Conservation (phyloP, 371 early-diverging fungal species). For the Rhizomucor miehei region DNA sequence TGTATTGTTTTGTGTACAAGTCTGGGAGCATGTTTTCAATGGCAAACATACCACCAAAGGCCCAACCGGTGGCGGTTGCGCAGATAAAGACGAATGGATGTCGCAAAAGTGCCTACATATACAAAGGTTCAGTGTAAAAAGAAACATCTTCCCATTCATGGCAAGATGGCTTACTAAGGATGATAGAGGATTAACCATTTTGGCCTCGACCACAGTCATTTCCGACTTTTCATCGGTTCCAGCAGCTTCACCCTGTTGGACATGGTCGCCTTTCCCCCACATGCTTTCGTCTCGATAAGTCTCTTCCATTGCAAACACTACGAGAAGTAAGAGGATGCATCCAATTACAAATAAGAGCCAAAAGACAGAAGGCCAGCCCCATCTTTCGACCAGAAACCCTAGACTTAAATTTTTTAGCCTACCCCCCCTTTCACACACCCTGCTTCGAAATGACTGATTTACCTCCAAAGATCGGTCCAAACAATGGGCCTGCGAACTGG, state of each 20-base stretch:
- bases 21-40: conserved; percentile 47
- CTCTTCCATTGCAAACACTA: conserved; percentile 65
- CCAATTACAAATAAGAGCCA: conserved; percentile 27
- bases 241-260: neutral
- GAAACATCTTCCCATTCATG: neutral
- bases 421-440: too few species aligned
- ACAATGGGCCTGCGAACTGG: conserved; percentile 41
- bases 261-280: conserved; percentile 24
- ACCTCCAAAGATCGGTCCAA: conserved; percentile 33
- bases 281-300: conserved; percentile 56
- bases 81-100: conserved; percentile 54
- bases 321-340: conserved; percentile 15
- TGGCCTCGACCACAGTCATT: conserved; percentile 15
- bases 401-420: neutral
- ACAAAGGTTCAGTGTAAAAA: neutral
- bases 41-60: conserved; percentile 57
- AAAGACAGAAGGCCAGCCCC: conserved; percentile 31
- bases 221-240: conserved; percentile 13
- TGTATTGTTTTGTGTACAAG: conserved; percentile 31
- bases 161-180: conserved; percentile 21
- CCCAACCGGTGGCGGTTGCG: conserved; percentile 52
- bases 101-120: conserved; percentile 35
- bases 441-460: neutral
- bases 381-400: conserved; percentile 25
- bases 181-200: conserved; percentile 34